Percentiles rank a stretch among this genome's conserved stretches.
These are phyloP conservation scores for Mycocentrospora acerina DNA, from an alignment of 2,329 filamentous ascomycete genomes.

Conservation along the genomic window DNA sequence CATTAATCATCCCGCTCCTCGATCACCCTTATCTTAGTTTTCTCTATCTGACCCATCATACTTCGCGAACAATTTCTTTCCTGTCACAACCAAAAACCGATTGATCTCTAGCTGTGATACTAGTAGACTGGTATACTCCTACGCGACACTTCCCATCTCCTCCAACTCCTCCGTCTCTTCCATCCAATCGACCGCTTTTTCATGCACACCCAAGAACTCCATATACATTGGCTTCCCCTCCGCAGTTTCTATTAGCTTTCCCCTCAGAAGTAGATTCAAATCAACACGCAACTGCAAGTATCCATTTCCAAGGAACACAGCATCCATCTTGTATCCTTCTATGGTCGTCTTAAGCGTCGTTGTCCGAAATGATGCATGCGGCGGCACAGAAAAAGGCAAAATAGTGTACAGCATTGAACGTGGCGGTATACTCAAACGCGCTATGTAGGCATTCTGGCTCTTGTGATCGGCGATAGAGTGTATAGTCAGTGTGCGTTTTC, in stretches of 20 bases:
- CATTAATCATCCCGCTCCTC: too few relatives aligned
- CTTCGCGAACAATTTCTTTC: constrained; percentile 17
- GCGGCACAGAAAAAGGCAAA: constrained; percentile 19
- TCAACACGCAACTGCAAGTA: constrained; percentile 29
- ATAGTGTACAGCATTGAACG: constrained; percentile 26
- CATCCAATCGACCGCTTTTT: constrained; percentile 16
- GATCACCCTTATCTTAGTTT: not conserved
- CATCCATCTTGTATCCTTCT: constrained; percentile 28
- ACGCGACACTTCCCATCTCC: constrained; percentile 14
- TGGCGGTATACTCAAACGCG: constrained; percentile 28
- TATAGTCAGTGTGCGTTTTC: constrained; percentile 27
- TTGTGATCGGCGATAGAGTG: constrained; percentile 16
- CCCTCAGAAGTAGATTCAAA: constrained; percentile 27
- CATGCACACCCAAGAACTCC: constrained; percentile 27
- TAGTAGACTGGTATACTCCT: too few relatives aligned
- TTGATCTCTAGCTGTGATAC: too few relatives aligned
- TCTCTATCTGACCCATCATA: constrained; percentile 13
- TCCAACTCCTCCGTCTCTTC: constrained; percentile 17
- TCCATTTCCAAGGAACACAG: constrained; percentile 34
- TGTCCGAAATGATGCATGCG: constrained; percentile 30
- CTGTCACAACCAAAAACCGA: constrained; percentile 19
- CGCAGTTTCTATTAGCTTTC: constrained; percentile 16
- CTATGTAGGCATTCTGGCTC: constrained; percentile 18
- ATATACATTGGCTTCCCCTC: constrained; percentile 15
- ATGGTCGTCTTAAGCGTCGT: constrained; percentile 18